These are phyloP conservation scores for Medicago lupulina DNA, from an alignment of 306 rosid genomes.

Conservation along the genomic window DNA sequence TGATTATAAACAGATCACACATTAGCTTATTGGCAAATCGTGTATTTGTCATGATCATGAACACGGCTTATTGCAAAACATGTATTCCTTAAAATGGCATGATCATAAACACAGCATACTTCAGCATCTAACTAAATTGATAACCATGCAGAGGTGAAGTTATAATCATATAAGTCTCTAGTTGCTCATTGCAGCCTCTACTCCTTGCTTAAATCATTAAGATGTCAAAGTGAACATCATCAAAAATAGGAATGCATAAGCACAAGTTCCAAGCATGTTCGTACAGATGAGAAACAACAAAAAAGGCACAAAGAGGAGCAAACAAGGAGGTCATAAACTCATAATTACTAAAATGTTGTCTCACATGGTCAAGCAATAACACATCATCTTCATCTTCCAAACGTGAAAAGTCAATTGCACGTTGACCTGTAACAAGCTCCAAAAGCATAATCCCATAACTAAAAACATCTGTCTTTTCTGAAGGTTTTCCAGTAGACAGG, in stretches of 20 bases:
- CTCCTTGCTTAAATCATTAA: not conserved
- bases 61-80: too few relatives aligned
- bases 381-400: constrained; percentile 92
- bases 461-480: constrained; percentile 91
- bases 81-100: not conserved
- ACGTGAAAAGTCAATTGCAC: constrained; percentile 93
- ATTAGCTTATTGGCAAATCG: constrained; percentile 1
- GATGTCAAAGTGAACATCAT: not conserved
- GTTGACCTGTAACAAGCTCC: constrained; percentile 91
- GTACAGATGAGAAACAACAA: constrained; percentile 1
- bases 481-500: constrained; percentile 92
- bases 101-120: too few relatives aligned
- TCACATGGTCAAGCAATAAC: constrained; percentile 89
- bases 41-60: not conserved
- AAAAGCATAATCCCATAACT: constrained; percentile 95
- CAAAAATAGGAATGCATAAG: not conserved
- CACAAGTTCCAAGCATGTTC: constrained; percentile 26
- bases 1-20: too few relatives aligned
- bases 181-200: constrained; percentile 15
- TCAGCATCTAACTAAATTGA: constrained; percentile 1
- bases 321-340: constrained; percentile 1
- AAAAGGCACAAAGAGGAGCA: constrained; percentile 2
- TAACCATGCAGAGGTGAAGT: constrained; percentile 33
- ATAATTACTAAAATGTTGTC: constrained; percentile 36
- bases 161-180: constrained; percentile 12